Conservation (phyloP, 1,139 yeast genomes). For the Scheffersomyces titani region DNA sequence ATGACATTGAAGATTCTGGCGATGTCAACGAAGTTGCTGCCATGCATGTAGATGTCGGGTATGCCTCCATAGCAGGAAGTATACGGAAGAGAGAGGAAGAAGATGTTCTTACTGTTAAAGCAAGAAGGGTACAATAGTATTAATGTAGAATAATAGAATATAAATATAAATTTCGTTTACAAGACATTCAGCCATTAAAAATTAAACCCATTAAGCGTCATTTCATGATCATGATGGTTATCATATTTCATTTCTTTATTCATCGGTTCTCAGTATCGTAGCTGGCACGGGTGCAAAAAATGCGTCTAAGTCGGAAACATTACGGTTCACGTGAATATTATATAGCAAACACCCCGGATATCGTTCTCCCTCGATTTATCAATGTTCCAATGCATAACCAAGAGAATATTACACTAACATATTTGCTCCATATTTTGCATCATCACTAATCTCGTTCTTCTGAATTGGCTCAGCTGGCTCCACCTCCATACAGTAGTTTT, state of each 20-base stretch:
- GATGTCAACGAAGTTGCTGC: conserved; percentile 32
- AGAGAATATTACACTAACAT: neutral
- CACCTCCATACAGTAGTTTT: neutral
- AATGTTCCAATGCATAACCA: neutral
- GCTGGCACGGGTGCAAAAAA: neutral
- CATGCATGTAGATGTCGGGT: conserved; percentile 48
- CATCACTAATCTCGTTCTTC: neutral
- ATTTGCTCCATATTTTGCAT: too few relatives aligned
- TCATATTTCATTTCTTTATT: too few relatives aligned
- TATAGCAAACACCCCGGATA: neutral
- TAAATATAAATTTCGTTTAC: neutral
- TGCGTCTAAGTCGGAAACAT: neutral
- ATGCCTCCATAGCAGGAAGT: conserved; percentile 37
- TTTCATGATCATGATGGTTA: neutral
- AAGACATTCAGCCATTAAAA: neutral
- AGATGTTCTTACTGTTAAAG: conserved; percentile 7
- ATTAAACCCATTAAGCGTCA: neutral
- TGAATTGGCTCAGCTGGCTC: neutral
- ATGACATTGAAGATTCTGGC: conserved; percentile 14
- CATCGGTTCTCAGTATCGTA: neutral
- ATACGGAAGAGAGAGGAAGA: conserved; percentile 30
- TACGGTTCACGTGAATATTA: neutral
- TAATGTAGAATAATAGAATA: neutral
- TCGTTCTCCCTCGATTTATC: neutral
- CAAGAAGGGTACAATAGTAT: conserved; percentile 2